phyloP scores from a whole-genome alignment of 169 alveolate genomes.

The Cryptosporidium meleagridis region DNA sequence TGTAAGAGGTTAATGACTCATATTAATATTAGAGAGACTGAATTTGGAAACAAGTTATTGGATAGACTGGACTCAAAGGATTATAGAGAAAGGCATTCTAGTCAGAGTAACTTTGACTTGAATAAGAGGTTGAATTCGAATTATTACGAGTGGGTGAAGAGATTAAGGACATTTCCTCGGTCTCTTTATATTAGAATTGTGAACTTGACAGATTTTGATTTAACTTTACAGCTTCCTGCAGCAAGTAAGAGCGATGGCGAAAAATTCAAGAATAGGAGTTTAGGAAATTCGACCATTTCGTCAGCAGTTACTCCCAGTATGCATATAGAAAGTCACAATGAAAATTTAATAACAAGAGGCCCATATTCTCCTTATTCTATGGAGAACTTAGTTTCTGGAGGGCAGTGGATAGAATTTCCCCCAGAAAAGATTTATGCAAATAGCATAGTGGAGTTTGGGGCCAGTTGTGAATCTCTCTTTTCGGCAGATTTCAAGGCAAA shows the following conservation, averaged over 20 bases:
- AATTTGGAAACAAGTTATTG: conserved; percentile 24
- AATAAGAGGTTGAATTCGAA: conserved; percentile 13
- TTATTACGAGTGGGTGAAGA: conserved; percentile 45
- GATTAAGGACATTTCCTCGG: conserved; percentile 56
- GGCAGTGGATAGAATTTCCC: conserved; percentile 68
- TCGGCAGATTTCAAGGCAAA: conserved; percentile 50
- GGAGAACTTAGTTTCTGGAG: conserved; percentile 50
- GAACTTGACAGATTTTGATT: conserved; percentile 24
- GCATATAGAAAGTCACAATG: conserved; percentile 39
- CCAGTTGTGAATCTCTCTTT: conserved; percentile 60
- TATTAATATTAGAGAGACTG: conserved; percentile 48
- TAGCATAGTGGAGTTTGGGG: conserved; percentile 55
- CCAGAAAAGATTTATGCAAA: conserved; percentile 37
- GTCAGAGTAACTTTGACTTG: background rate
- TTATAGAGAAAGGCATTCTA: background rate
- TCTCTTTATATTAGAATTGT: conserved; percentile 56
- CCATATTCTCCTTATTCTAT: conserved; percentile 68
- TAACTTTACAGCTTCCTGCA: conserved; percentile 35
- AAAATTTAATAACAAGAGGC: conserved; percentile 39
- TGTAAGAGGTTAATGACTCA: conserved; percentile 45
- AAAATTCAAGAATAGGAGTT: conserved; percentile 27
- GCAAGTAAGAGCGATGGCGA: conserved; percentile 32
- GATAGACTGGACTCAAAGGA: background rate
- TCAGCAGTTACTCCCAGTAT: conserved; percentile 70
- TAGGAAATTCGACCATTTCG: conserved; percentile 44